phyloP scores from a whole-genome alignment of 306 rosid species.

The Quercus gilva region DNA sequence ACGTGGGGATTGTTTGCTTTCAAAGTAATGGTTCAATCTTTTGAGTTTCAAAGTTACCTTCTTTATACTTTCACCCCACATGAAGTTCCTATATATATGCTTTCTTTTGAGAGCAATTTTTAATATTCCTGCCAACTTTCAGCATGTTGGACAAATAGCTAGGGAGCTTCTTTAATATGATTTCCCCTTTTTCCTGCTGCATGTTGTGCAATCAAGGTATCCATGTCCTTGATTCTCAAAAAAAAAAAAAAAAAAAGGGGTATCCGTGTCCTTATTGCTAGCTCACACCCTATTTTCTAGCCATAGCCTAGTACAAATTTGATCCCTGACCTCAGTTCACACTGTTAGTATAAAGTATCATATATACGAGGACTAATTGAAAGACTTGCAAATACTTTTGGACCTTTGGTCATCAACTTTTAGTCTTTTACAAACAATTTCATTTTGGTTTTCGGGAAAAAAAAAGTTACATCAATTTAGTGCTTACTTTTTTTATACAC shows the following conservation, averaged over 20 bases:
- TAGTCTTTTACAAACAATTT: no score
- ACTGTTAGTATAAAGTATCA: neutral
- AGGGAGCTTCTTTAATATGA: neutral
- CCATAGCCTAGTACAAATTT: neutral
- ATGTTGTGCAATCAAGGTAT: neutral
- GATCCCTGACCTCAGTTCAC: neutral
- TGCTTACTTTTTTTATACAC: no score
- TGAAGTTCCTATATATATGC: constrained; percentile 52
- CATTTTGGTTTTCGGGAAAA: no score
- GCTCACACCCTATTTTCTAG: neutral
- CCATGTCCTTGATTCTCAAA: neutral
- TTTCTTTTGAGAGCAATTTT: constrained; percentile 50
- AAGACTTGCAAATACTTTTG: neutral
- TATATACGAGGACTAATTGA: neutral
- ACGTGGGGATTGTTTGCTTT: constrained; percentile 23
- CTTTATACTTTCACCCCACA: constrained; percentile 43
- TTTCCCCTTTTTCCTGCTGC: neutral
- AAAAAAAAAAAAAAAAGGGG: no score
- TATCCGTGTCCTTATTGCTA: neutral
- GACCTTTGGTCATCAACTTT: no score
- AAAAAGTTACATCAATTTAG: no score
- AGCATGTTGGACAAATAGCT: neutral
- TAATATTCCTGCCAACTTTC: constrained; percentile 36
- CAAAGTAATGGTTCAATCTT: constrained; percentile 32
- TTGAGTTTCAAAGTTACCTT: constrained; percentile 29